Conservation (phyloP, 2,329 filamentous ascomycete species). For the Torrubiellomyces zombiae region DNA sequence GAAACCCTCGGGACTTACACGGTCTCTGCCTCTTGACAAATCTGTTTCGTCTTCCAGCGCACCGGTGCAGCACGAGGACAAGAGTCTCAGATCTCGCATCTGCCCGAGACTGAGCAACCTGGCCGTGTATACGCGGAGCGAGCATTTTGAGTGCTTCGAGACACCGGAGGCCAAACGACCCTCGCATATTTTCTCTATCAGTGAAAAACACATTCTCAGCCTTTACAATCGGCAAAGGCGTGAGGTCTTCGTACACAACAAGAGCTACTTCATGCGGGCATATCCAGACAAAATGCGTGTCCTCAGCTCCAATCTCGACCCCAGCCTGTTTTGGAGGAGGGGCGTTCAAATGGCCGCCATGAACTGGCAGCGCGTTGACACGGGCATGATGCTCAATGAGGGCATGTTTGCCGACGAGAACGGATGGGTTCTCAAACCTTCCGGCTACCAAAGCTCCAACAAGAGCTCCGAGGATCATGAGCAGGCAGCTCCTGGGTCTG, state of each 20-base stretch:
- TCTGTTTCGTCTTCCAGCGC: slow-evolving; percentile 1
- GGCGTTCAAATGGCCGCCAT: slow-evolving; percentile 96
- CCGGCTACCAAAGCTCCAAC: slow-evolving; percentile 45
- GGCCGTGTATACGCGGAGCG: slow-evolving; percentile 75
- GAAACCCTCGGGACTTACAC: slow-evolving; percentile 5
- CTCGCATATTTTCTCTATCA: slow-evolving; percentile 72
- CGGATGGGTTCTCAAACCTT: slow-evolving; percentile 77
- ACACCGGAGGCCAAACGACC: slow-evolving; percentile 43
- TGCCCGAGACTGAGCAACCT: slow-evolving; percentile 55
- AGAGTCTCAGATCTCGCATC: slow-evolving; percentile 38
- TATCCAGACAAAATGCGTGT: slow-evolving; percentile 70
- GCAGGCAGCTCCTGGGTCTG: slow-evolving; percentile 29
- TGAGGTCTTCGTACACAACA: slow-evolving; percentile 76
- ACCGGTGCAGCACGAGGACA: slow-evolving; percentile 6
- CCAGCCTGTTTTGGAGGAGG: slow-evolving; percentile 76
- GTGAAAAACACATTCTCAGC: slow-evolving; percentile 56
- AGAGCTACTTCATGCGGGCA: slow-evolving; percentile 73
- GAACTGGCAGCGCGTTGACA: slow-evolving; percentile 93
- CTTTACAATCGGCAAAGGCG: slow-evolving; percentile 45
- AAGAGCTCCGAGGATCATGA: slow-evolving; percentile 23
- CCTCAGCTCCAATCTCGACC: slow-evolving; percentile 87
- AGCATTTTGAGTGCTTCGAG: slow-evolving; percentile 59
- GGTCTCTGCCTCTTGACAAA: slow-evolving; percentile 3
- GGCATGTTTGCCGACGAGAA: slow-evolving; percentile 84
- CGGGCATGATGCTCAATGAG: slow-evolving; percentile 91